These are phyloP conservation scores for Rhodofomes roseus DNA, from an alignment of 1,284 basidiomycete species.

Conservation along the genomic window DNA sequence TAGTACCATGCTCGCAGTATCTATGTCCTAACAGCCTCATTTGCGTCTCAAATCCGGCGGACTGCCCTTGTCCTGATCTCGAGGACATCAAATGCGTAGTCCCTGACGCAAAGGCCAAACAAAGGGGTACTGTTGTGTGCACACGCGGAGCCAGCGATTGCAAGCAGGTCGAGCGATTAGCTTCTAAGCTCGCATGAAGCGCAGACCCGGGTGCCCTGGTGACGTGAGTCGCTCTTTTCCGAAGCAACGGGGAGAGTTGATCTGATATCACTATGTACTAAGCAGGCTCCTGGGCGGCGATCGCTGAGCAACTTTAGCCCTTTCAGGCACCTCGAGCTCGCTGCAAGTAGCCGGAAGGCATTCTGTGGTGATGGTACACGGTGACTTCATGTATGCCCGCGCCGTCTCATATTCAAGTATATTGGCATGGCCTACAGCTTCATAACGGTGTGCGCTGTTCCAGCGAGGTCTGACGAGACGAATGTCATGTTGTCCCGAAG, in stretches of 20 bases:
- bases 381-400: background rate
- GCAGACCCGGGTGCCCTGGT: background rate
- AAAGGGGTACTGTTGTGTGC: conserved; percentile 36
- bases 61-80: conserved; percentile 41
- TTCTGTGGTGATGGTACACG: background rate
- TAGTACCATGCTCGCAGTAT: conserved; percentile 36
- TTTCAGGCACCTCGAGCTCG: background rate
- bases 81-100: conserved; percentile 41
- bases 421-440: no score
- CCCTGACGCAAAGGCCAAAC: conserved; percentile 32
- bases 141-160: conserved; percentile 36
- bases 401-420: background rate
- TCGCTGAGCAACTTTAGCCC: background rate
- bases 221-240: conserved; percentile 10
- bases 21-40: conserved; percentile 38
- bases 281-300: background rate
- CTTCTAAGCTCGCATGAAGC: conserved; percentile 20
- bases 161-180: conserved; percentile 31
- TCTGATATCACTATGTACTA: background rate
- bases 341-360: background rate
- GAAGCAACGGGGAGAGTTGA: background rate
- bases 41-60: conserved; percentile 35
- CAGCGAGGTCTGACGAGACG: no score
- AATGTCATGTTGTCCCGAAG: no score
- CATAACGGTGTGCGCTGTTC: no score